Evolutionary conservation across 441 rosid species (phyloP), one percentile per base, ranked within the genome.

Genomic region (Pelargonium citronellum): DNA sequence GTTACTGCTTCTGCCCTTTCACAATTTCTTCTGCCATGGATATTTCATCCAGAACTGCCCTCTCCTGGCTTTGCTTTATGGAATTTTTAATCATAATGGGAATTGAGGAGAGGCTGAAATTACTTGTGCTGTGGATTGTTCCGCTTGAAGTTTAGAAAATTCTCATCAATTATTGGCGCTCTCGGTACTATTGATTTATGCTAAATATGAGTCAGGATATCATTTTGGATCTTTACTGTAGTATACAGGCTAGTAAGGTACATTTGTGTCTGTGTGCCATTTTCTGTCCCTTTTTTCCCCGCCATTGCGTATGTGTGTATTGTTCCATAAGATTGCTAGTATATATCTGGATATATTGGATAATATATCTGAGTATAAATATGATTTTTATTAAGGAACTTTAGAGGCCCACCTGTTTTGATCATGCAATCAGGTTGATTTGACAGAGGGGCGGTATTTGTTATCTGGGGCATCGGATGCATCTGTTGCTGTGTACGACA

Each of bases 391-490:
- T 16, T 51, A 51, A 51, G 58, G 15, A 51, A 51, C 13, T 27
- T 51, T 63, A 47, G 76, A 58, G 34, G 30, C 17, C 60, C 68
- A 7, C 24, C 13, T 72, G 70, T 70, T 68, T 73, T 77, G 73
- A 79, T 78, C 68, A 64, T 77, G 73, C 73, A 67, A 75, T 79
- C 91, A 93, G 97, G 92, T 90, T 78, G 99, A 94, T 86, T 82
- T 87, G 86, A 87, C 91, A 27, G 97, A 94, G 78, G 92, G 93
- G 63, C 80, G 97, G 47, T 91, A 90, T 77, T 72, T 94, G 79
- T 77, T 94, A 68, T 85, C 96, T 1, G 91, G 84, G 70, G 90
- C 96, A 64, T 83, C 97, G 10, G 97, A 94, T 86, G 91, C 88
- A 39, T 94, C 99, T 0, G 87, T 84, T 67, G 91, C 96, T 41